Evolutionary conservation across 768 basidiomycete species (phyloP), one percentile per base, ranked within the genome.

Genomic region (Hirschioporus abietinus): DNA sequence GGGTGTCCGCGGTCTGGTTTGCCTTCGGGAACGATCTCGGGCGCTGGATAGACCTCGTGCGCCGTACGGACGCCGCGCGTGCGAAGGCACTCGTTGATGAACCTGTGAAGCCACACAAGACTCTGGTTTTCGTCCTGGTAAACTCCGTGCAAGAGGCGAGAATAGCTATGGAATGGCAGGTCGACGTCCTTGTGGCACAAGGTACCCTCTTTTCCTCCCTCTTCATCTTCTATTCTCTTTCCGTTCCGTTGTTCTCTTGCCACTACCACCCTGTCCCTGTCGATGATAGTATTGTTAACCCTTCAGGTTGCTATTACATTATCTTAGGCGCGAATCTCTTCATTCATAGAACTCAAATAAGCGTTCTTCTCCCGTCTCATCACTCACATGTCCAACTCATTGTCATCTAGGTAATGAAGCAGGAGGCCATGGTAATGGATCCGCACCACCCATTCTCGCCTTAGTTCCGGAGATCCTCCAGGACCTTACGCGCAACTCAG

Each of bases 101-200:
- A 52, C 20, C 42, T 15, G 42, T 52, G 42, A 77, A 79, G 26
- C 71, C 76, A 64, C 77, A 78, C 62, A 79, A 70, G 71, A 87
- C 88, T 2, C 76, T 82, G 60, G 77, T 94, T 36, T 89, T 90
- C 70, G 80, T 89, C 9, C 88, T 88, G 70, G 78, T 92, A n/a
- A 81, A 82, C 58, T 85, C 86, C 52, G 81, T 84, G 8, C 77
- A 85, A 66, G 84, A 90, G 66, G 90, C 88, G 7, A 75, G 82
- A 23, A 68, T 80, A 64, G 92, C 91, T 23, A 73, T 80, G n/a
- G 77, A 85, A 30, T 91, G 87, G 86, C 84, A 86, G 70, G 86
- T 80, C 8, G 93, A 95, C 73, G 84, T 88, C 42, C 75, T 95
- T 65, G 86, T 95, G 20, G 89, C 85, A 1, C 93, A 95, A 86